Base-by-base conservation (phyloP, 352 stramenopile species). In the Phytophthora sp. region DNA sequence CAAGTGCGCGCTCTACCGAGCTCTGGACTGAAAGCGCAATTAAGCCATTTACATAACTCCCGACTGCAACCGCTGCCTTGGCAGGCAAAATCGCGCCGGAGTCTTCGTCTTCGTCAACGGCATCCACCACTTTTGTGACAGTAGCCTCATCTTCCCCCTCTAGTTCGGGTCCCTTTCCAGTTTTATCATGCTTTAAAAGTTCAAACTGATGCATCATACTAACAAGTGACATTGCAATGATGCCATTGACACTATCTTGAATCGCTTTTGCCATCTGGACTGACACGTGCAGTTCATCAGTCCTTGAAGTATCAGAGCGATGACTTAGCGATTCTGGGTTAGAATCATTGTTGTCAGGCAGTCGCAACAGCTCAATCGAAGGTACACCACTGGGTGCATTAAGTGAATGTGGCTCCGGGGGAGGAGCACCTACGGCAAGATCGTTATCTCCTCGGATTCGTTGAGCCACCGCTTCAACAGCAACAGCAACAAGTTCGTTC, bases 201-300 rank as follows among this genome's bases (percentile, higher is more conserved):
- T 67, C 37, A 12, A 78, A 58, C 6, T 62, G 69, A 5, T 50
- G 15, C 21, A 72, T 45, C 26, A 52, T 62, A 28, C 37, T 72
- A n/a, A 76, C 69, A 12, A 81, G 34, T 8, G 72, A 78, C 43
- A 66, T 57, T 6, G 72, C 57, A 21, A 81, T 63, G 46, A 81
- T 74, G 4, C 57, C 69, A 3, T 63, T 72, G 21, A 81, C 62
- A 18, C 55, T 76, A 31, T 74, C 60, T 37, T 60, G 65, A 54
- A 82, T 75, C 6, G 75, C 66, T 34, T 72, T 70, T 27, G 72
- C 66, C 69, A 82, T 75, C 56, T 74, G 62, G 4, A 74, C 57
- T 4, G 69, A 74, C 44, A 81, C 46, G 2, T 57, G 37, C 3
- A 15, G n/a, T 52, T 65, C 60, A 15, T 58, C 52, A 18, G 4